Evolutionary conservation across 2,329 filamentous ascomycete genomes (phyloP), one percentile per base, ranked within the genome.

Genomic region (Exophiala aquamarina): DNA sequence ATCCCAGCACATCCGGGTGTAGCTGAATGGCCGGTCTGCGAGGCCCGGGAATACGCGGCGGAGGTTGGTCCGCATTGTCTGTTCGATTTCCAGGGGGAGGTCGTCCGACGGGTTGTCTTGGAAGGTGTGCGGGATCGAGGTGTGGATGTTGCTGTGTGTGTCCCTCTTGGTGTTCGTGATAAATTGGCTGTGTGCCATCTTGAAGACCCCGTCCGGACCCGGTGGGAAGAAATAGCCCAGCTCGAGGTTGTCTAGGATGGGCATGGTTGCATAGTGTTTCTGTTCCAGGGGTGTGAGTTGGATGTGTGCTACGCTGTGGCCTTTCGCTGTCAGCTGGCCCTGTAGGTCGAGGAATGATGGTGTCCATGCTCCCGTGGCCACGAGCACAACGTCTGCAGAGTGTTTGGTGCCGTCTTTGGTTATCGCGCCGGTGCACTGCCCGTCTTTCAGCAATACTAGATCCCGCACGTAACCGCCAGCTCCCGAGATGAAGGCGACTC

Each of bases 1-100:
- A 55, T 77, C 77, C 77, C 77, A 79, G 62, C 77, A 80, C 23
- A 80, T 72, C n/a, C 75, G 66, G 4, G 73, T 73, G 48, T 74
- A 78, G 15, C 61, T 68, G 37, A 79, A 72, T 0, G 68, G 66
- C 2, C 76, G 69, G 3, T 70, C 58, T 0, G 71, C 68, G 6
- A 79, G 67, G 43, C 79, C 72, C 1, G 76, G 75, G 70, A 79
- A 74, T 1, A 71, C 73, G 26, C 76, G 72, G 5, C 57, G 58
- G 11, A 81, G 57, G 41, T 79, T 76, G 4, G 67, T 62, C 3
- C 73, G 66, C 14, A 75, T 66, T 2, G 72, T 67, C 3, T 61
- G 50, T 50, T 75, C 76, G 0, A 73, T 69, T 38, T 72, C 70
- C 0, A 68, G 57, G 0, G 75, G 76, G 44, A 52, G 32, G 6